Evolutionary conservation across 106 monocot genomes (phyloP).

Genomic region (Acanthochlamys bracteata): DNA sequence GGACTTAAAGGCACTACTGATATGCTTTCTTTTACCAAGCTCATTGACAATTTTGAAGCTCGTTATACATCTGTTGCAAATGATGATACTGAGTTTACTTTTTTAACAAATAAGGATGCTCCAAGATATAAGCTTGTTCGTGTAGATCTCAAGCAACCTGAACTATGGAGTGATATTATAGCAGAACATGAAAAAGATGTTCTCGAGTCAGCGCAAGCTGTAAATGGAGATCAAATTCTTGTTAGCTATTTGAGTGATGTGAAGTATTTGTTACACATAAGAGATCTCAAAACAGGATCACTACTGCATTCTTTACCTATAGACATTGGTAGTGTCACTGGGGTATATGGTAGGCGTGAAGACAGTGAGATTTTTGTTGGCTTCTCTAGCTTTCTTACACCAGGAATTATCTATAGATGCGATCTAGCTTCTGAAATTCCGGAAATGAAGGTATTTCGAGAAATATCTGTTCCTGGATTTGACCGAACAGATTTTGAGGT

Average conservation of each 20-base stretch:
- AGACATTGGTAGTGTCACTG: conserved; percentile 72
- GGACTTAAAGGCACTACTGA: conserved; percentile 26
- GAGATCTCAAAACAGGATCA: conserved; percentile 66
- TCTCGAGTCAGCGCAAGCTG: conserved; percentile 57
- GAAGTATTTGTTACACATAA: conserved; percentile 60
- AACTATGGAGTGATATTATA: conserved; percentile 58
- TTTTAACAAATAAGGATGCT: conserved; percentile 80
- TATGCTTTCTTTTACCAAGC: conserved; percentile 76
- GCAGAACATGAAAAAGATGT: conserved; percentile 66
- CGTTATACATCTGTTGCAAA: conserved; percentile 55
- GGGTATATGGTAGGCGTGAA: conserved; percentile 57
- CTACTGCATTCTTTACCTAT: conserved; percentile 64
- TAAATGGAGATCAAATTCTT: conserved; percentile 63
- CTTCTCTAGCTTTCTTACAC: conserved; percentile 85
- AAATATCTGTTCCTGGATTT: conserved; percentile 79
- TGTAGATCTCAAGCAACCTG: conserved; percentile 52
- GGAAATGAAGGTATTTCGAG: conserved; percentile 68
- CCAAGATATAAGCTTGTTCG: conserved; percentile 71
- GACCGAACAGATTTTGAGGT: conserved; percentile 57
- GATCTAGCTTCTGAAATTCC: conserved; percentile 53
- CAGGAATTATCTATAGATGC: conserved; percentile 79
- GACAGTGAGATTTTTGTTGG: conserved; percentile 68
- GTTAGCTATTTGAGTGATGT: conserved; percentile 85
- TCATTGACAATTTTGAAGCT: conserved; percentile 87
- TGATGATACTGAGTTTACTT: conserved; percentile 70